A percentile compares a stretch with the other conserved stretches of the same genome.
Conservation (phyloP, 495 filamentous ascomycete genomes). For the Chaetomium tenue region DNA sequence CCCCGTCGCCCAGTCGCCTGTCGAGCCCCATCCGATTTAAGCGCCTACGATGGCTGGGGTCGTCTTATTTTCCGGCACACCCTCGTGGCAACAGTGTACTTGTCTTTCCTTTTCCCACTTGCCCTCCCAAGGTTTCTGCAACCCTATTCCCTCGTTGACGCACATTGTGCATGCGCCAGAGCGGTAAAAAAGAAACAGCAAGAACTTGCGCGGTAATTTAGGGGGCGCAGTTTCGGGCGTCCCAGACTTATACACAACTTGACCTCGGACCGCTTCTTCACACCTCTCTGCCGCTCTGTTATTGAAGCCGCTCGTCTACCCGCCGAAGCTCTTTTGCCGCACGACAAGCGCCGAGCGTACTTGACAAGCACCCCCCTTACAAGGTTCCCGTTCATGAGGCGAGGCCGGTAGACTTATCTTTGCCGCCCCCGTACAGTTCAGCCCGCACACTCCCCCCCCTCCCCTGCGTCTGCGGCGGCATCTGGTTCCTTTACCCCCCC, state of each 20-base stretch:
- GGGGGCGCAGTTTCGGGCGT: neutral
- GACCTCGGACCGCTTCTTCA: neutral
- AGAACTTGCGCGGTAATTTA: slow-evolving; percentile 3
- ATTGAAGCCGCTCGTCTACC: slow-evolving; percentile 11
- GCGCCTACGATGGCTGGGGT: slow-evolving; percentile 33
- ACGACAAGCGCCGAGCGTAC: slow-evolving; percentile 41
- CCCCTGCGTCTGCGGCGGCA: slow-evolving; percentile 42
- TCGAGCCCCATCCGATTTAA: slow-evolving; percentile 29
- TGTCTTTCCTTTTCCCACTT: slow-evolving; percentile 22
- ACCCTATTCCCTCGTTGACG: slow-evolving; percentile 13
- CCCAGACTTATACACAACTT: neutral
- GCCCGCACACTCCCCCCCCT: slow-evolving; percentile 17
- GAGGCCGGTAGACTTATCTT: slow-evolving; percentile 35
- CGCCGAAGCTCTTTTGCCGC: slow-evolving; percentile 21
- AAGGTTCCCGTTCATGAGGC: slow-evolving; percentile 23
- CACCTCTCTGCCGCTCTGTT: slow-evolving; percentile 12
- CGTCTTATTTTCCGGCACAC: slow-evolving; percentile 36
- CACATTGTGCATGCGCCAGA: slow-evolving; percentile 7
- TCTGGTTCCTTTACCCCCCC: slow-evolving; percentile 29
- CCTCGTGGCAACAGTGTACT: slow-evolving; percentile 21
- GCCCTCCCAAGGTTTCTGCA: slow-evolving; percentile 11
- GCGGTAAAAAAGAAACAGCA: neutral
- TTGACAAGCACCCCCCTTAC: slow-evolving; percentile 3
- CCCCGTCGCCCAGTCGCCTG: slow-evolving; percentile 43
- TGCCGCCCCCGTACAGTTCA: slow-evolving; percentile 37